Percentiles rank a stretch among this genome's conserved stretches.
Evolutionary conservation across 768 basidiomycete genomes (phyloP).

Genomic region (Lactarius quietus): DNA sequence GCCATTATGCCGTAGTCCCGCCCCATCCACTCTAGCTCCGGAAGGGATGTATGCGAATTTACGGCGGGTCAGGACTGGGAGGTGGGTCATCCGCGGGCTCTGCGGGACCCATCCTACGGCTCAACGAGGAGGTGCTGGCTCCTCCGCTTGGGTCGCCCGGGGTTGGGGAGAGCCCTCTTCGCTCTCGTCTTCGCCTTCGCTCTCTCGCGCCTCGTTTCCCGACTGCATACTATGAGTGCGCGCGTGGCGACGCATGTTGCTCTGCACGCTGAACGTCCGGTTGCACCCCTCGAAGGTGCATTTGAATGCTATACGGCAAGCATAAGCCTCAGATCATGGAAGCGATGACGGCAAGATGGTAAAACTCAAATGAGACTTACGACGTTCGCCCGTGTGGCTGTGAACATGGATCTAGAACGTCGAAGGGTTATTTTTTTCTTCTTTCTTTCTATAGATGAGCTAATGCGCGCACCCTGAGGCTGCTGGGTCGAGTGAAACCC

Average conservation of each 20-base stretch:
- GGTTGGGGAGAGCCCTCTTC: conserved; percentile 26
- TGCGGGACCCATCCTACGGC: neutral
- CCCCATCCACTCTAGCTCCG: neutral
- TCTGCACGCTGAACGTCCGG: conserved; percentile 80
- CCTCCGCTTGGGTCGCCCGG: neutral
- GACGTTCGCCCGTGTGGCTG: conserved; percentile 82
- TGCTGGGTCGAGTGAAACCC: conserved; percentile 78
- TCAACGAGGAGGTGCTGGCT: conserved; percentile 7
- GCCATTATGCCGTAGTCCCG: conserved; percentile 8
- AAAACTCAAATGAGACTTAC: conserved; percentile 42
- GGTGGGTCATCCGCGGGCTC: conserved; percentile 9
- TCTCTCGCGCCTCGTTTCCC: conserved; percentile 20
- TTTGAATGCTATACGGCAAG: conserved; percentile 52
- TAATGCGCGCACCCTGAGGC: conserved; percentile 55
- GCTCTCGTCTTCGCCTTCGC: conserved; percentile 22
- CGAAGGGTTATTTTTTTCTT: neutral
- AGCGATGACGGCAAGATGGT: conserved; percentile 11
- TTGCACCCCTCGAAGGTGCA: conserved; percentile 75
- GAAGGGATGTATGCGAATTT: conserved; percentile 9
- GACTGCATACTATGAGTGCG: conserved; percentile 53
- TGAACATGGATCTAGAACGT: conserved; percentile 69
- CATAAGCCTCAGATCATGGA: conserved; percentile 13
- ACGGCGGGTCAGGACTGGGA: neutral
- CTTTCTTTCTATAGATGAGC: conserved; percentile 7
- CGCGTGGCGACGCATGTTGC: conserved; percentile 85